Evolutionary conservation across 2,329 filamentous ascomycete genomes (phyloP).

Genomic region (Cladosporium sp.): DNA sequence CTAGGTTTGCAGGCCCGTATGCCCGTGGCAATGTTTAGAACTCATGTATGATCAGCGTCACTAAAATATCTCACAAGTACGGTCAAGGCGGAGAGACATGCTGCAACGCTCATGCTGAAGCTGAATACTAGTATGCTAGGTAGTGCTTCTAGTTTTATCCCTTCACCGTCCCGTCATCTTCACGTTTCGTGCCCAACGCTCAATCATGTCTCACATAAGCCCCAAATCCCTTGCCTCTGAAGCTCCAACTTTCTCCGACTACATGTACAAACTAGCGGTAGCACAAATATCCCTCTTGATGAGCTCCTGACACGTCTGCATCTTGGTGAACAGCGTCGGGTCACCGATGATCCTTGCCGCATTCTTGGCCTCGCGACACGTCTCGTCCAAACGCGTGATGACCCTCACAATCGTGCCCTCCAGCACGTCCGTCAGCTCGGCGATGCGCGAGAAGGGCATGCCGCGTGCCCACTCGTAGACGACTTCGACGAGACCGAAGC

Average conservation of each 20-base stretch:
- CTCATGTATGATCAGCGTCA: background rate
- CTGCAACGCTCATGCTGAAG: too few relatives aligned
- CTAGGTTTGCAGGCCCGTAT: background rate
- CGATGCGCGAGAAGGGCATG: slow-evolving; percentile 98
- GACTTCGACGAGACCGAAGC: slow-evolving; percentile 93
- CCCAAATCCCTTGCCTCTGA: background rate
- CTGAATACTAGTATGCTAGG: too few relatives aligned
- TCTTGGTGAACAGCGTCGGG: slow-evolving; percentile 88
- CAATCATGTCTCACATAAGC: background rate
- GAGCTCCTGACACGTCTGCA: slow-evolving; percentile 95
- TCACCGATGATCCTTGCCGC: slow-evolving; percentile 93
- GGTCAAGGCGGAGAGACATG: too few relatives aligned
- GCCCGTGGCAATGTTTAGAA: background rate
- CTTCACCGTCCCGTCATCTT: background rate
- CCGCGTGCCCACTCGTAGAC: slow-evolving; percentile 98
- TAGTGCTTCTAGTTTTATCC: too few relatives aligned
- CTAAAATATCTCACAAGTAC: too few relatives aligned
- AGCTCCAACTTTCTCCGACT: slow-evolving; percentile 34
- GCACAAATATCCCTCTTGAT: slow-evolving; percentile 95
- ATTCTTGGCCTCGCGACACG: slow-evolving; percentile 95
- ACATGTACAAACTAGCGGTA: slow-evolving; percentile 85
- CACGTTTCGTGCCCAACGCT: background rate
- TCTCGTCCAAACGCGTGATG: slow-evolving; percentile 91
- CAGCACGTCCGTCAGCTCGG: slow-evolving; percentile 88
- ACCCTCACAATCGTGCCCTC: slow-evolving; percentile 96